A percentile compares a stretch with the other conserved stretches of the same genome.
phyloP scores from a whole-genome alignment of 345 rosid species.

The Gynandropsis gynandra region DNA sequence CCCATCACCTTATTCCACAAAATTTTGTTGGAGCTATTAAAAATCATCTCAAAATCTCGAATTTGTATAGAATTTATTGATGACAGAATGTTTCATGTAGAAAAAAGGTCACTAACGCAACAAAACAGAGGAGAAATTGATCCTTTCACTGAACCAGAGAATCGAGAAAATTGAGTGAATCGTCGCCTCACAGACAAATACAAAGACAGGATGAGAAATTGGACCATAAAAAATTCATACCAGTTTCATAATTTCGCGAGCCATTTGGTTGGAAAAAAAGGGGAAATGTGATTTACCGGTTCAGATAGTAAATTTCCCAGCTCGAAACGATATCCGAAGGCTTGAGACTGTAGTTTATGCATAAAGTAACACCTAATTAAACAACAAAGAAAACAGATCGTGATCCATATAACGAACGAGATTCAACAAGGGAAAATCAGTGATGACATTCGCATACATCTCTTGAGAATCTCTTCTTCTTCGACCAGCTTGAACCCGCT shows the following conservation, averaged over 20 bases:
- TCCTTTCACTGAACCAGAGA: too few relatives aligned
- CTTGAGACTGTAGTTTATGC: slow-evolving; percentile 57
- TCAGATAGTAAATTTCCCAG: slow-evolving; percentile 88
- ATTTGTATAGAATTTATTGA: too few relatives aligned
- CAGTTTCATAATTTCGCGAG: not conserved
- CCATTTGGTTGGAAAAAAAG: not conserved
- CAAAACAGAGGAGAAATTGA: too few relatives aligned
- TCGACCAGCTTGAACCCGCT: slow-evolving; percentile 52
- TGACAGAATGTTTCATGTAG: too few relatives aligned
- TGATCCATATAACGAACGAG: slow-evolving; percentile 13
- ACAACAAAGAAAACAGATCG: not conserved
- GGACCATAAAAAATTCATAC: not conserved
- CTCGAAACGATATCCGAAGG: slow-evolving; percentile 83
- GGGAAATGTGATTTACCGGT: slow-evolving; percentile 44
- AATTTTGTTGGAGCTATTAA: too few relatives aligned
- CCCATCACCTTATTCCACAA: too few relatives aligned
- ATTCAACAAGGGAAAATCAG: slow-evolving; percentile 5
- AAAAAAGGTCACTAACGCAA: too few relatives aligned
- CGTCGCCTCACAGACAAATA: too few relatives aligned
- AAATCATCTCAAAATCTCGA: too few relatives aligned
- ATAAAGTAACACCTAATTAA: slow-evolving; percentile 57
- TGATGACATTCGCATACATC: slow-evolving; percentile 36
- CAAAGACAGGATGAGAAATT: not conserved
- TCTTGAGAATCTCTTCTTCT: slow-evolving; percentile 58
- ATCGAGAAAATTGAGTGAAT: too few relatives aligned